These are phyloP conservation scores for Suillus subluteus DNA, from an alignment of 768 basidiomycete species.

Conservation along the genomic window DNA sequence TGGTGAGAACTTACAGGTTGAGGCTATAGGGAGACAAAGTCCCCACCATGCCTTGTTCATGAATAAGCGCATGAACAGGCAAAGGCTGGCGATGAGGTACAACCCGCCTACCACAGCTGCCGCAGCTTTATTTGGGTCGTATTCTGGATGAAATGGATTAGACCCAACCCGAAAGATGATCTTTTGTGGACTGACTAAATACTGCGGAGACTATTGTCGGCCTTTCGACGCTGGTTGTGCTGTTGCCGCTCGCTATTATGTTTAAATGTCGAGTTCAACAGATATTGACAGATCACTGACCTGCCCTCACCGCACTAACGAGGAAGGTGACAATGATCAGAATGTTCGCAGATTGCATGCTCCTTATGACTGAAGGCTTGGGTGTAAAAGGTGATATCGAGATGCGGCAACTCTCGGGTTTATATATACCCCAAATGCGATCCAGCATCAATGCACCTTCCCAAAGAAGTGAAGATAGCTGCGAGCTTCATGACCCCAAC, in stretches of 20 bases:
- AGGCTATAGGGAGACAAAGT: slow-evolving; percentile 34
- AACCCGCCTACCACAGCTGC: slow-evolving; percentile 27
- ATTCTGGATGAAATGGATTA: slow-evolving; percentile 17
- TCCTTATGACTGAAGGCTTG: not conserved
- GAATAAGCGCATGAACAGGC: slow-evolving; percentile 24
- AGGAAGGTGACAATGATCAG: not conserved
- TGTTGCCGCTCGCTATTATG: not conserved
- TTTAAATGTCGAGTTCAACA: not conserved
- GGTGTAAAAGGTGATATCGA: not conserved
- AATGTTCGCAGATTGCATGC: not conserved
- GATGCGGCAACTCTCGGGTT: no score
- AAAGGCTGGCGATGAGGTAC: slow-evolving; percentile 19
- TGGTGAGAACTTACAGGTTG: slow-evolving; percentile 19
- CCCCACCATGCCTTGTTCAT: slow-evolving; percentile 34
- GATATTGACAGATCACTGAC: not conserved
- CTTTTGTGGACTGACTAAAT: not conserved
- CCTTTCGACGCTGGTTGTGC: not conserved
- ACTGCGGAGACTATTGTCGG: not conserved
- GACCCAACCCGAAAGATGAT: no score
- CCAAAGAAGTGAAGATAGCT: not conserved
- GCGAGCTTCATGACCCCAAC: not conserved
- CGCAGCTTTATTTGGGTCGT: slow-evolving; percentile 26
- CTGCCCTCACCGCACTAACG: not conserved
- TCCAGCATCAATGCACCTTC: not conserved
- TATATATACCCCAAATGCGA: not conserved